Conservation (phyloP, 176 grass and related monocot genomes). For the Juncus effusus region DNA sequence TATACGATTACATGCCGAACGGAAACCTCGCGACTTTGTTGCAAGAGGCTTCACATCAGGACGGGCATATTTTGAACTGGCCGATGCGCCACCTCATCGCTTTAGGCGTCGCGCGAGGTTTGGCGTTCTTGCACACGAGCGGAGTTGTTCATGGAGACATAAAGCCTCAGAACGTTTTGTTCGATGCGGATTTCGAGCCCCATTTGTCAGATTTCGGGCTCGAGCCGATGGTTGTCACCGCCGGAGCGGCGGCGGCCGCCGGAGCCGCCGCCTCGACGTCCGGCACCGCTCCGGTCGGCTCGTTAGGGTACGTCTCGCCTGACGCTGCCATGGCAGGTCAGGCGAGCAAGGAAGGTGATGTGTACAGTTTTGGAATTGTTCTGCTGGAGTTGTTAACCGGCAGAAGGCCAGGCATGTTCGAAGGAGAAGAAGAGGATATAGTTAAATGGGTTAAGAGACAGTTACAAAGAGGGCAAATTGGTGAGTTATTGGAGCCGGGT, state of each 20-base stretch:
- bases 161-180: constrained; percentile 91
- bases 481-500: constrained; percentile 82
- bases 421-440: constrained; percentile 94
- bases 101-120: constrained; percentile 74
- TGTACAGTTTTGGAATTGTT: constrained; percentile 97
- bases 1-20: constrained; percentile 99
- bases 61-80: constrained; percentile 97
- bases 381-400: constrained; percentile 86
- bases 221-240: constrained; percentile 84
- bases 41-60: constrained; percentile 94
- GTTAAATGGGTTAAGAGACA: constrained; percentile 99
- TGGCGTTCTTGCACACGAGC: constrained; percentile 79
- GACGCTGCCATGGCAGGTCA: constrained; percentile 71
- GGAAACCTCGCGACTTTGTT: constrained; percentile 92
- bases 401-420: constrained; percentile 84
- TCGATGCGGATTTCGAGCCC: constrained; percentile 93
- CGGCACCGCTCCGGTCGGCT: constrained; percentile 63
- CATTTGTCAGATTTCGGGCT: constrained; percentile 93
- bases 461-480: constrained; percentile 78
- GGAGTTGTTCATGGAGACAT: constrained; percentile 89
- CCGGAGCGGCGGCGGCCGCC: constrained; percentile 16
- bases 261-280: constrained; percentile 66
- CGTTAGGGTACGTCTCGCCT: constrained; percentile 81
- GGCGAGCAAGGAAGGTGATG: constrained; percentile 84
- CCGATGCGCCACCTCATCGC: constrained; percentile 98